Conservation (phyloP, 139 green algal species). For the Auxenochlorella pyrenoidosa region DNA sequence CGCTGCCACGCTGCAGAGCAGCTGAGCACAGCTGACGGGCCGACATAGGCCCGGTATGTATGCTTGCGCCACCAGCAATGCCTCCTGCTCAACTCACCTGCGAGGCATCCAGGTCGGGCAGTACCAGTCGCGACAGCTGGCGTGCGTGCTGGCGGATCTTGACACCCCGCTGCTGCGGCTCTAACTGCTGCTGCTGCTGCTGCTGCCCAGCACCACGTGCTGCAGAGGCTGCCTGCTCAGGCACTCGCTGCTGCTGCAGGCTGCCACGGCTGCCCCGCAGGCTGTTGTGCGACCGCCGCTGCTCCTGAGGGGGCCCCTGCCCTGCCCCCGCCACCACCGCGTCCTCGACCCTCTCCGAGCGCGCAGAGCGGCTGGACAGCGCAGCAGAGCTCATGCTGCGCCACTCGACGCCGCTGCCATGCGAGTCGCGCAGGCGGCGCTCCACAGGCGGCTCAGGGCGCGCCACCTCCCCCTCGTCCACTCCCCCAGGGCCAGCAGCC, state of each 20-base stretch:
- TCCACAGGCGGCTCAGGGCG: background rate
- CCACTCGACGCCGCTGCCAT: constrained; percentile 33
- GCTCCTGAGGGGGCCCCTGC: background rate
- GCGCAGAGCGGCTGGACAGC: constrained; percentile 16
- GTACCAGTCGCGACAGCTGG: constrained; percentile 25
- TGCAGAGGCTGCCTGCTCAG: background rate
- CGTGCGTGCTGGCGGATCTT: background rate
- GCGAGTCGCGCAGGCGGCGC: background rate
- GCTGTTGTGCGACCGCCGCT: background rate
- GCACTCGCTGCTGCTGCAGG: background rate
- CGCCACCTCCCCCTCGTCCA: background rate
- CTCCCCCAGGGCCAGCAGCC: background rate
- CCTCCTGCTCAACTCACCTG: background rate
- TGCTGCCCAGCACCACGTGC: background rate
- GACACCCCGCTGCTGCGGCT: background rate
- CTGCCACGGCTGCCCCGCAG: background rate
- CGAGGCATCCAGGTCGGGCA: constrained; percentile 25
- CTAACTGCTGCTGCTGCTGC: background rate
- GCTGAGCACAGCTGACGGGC: background rate
- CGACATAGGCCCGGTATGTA: background rate
- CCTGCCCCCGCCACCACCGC: background rate
- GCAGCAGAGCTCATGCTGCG: constrained; percentile 34
- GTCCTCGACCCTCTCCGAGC: background rate
- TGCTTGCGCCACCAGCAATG: too few species aligned
- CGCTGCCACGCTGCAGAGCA: background rate